Base-by-base conservation (phyloP, 768 basidiomycete genomes). In the Hericium erinaceus region DNA sequence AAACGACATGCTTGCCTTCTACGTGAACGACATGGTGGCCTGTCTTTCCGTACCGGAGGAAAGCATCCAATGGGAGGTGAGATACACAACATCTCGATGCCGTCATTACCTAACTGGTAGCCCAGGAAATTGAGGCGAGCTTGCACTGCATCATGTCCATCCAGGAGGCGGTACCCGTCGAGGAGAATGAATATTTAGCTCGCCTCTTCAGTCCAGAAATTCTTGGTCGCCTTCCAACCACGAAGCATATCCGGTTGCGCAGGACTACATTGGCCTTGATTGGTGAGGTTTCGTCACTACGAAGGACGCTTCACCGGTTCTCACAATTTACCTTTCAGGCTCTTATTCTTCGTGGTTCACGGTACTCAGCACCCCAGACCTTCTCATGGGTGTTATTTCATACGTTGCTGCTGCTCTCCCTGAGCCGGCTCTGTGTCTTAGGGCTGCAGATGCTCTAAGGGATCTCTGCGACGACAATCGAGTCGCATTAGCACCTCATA, bases 401-500 rank as follows among this genome's bases (percentile, higher is more conserved):
- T 90, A 86, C 65, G 83, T 92, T 28, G 84, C 85, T 0, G 73
- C 83, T 15, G 87, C 87, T 3, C 72, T 95, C 24, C 73, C 81
- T 0, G 89, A 90, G 59, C 79, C 78, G 6, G 69, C 71, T 33
- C 75, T 86, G 33, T 89, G 80, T 66, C 78, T 83, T 0, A 78
- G 83, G 8, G 92, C 92, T 1, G 92, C 93, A 0, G 85, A 85
- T 52, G 83, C 92, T 0, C 76, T 98, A 26, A 83, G 90, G 41
- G 87, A 92, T 56, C 70, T 97, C 3, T 97, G 95, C 65, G 94
- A 97, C 69, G 83, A 90, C 40, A 97, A 97, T 67, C 76, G 95
- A 55, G 76, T 76, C n/a, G 88, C 85, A 10, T 75, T 97, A 12
- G 89, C 92, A 2, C 81, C 83, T 6, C 91, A 92, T 64, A 92